Evolutionary conservation across 2,329 filamentous ascomycete species (phyloP).

Genomic region (Chalara sp.): DNA sequence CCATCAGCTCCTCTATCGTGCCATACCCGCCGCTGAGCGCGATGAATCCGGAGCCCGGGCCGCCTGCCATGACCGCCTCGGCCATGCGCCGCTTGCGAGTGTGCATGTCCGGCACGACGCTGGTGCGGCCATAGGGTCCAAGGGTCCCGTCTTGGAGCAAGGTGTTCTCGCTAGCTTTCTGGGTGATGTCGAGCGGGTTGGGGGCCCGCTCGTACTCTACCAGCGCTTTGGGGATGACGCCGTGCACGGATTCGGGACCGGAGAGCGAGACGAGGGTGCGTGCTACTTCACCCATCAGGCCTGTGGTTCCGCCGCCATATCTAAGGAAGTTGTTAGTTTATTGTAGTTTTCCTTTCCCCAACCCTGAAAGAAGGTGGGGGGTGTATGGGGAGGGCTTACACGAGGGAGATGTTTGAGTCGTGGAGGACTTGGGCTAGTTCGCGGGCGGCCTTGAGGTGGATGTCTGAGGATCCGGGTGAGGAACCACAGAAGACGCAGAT

Average conservation of each 20-base stretch:
- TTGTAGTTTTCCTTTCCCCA: no score
- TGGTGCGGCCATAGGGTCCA: conserved; percentile 66
- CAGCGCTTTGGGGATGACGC: conserved; percentile 84
- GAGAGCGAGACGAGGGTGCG: conserved; percentile 76
- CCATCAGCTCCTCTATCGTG: conserved; percentile 91
- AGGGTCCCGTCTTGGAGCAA: not conserved
- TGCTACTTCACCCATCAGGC: conserved; percentile 92
- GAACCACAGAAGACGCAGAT: conserved; percentile 96
- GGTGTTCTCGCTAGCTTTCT: conserved; percentile 28
- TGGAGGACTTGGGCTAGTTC: conserved; percentile 69
- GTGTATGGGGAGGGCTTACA: no score
- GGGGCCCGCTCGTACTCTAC: conserved; percentile 68
- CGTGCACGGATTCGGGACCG: conserved; percentile 78
- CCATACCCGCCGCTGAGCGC: conserved; percentile 86
- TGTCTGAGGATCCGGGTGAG: conserved; percentile 62
- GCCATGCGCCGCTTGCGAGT: conserved; percentile 94
- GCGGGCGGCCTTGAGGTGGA: conserved; percentile 64
- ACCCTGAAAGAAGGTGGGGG: no score
- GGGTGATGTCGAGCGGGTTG: conserved; percentile 37
- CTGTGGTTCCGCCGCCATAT: conserved; percentile 90
- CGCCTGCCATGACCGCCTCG: conserved; percentile 73
- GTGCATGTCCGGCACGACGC: conserved; percentile 92
- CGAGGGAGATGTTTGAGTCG: conserved; percentile 69
- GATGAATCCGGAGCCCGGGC: conserved; percentile 80
- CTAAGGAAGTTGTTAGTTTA: conserved; percentile 29